phyloP scores from a whole-genome alignment of 768 basidiomycete species.

The Collybiopsis confluens region DNA sequence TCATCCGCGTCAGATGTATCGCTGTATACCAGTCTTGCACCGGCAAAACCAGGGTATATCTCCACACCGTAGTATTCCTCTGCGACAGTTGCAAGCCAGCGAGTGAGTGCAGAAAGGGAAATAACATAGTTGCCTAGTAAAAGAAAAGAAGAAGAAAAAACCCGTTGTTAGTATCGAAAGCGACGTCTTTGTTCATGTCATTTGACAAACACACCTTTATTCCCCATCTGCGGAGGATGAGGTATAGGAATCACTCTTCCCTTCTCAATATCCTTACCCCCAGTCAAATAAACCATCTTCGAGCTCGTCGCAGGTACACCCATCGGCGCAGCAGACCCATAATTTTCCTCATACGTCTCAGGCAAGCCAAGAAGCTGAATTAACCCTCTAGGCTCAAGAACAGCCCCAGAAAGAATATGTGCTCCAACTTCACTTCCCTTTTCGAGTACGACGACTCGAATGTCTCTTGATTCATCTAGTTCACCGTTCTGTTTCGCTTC shows the following conservation, averaged over 20 bases:
- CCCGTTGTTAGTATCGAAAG: not conserved
- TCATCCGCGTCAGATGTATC: constrained; percentile 41
- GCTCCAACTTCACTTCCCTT: constrained; percentile 92
- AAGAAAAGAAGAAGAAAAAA: too few relatives aligned
- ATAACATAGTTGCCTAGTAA: constrained; percentile 80
- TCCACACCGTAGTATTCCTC: constrained; percentile 82
- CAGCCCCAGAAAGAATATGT: constrained; percentile 94
- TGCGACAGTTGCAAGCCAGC: constrained; percentile 85
- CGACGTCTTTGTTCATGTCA: too few relatives aligned
- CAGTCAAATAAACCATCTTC: constrained; percentile 82
- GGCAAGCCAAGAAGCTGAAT: constrained; percentile 63
- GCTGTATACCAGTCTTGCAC: constrained; percentile 74
- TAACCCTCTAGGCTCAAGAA: constrained; percentile 88
- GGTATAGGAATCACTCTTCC: constrained; percentile 70
- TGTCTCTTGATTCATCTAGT: constrained; percentile 53
- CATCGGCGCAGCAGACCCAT: constrained; percentile 52
- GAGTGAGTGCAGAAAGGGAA: constrained; percentile 82
- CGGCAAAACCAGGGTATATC: constrained; percentile 95
- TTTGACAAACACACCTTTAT: constrained; percentile 45
- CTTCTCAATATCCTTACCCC: constrained; percentile 21
- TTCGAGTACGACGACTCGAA: constrained; percentile 91
- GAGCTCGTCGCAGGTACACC: constrained; percentile 75
- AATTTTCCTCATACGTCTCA: constrained; percentile 1
- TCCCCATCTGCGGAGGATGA: constrained; percentile 96
- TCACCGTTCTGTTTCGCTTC: constrained; percentile 28